Conservation (phyloP, 108 stramenopile species). For the Cyclostephanos tholiformis region DNA sequence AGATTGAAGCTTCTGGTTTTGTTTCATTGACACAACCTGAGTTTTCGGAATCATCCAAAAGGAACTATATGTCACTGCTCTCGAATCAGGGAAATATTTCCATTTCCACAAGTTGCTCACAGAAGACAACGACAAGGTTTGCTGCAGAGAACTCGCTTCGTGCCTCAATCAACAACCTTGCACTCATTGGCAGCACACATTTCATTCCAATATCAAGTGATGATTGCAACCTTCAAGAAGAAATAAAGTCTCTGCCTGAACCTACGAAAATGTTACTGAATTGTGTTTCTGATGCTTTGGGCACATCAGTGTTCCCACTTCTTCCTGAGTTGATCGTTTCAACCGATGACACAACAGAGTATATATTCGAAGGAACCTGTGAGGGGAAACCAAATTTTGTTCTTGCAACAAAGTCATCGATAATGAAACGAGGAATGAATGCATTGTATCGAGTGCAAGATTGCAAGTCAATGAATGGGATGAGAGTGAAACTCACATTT, state of each 20-base stretch:
- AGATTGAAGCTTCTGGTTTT: too few relatives aligned
- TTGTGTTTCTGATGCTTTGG: neutral
- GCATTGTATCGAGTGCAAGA: neutral
- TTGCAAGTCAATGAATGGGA: neutral
- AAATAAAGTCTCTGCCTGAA: slow-evolving; percentile 6
- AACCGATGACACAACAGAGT: slow-evolving; percentile 3
- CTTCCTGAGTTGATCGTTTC: neutral
- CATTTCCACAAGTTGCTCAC: neutral
- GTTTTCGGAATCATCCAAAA: too few relatives aligned
- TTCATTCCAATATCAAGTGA: slow-evolving; percentile 3
- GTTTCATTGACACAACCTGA: too few relatives aligned
- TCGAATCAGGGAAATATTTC: too few relatives aligned
- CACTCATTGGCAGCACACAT: neutral
- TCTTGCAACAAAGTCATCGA: neutral
- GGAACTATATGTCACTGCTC: too few relatives aligned
- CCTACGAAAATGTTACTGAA: neutral
- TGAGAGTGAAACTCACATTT: neutral
- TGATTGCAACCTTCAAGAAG: neutral
- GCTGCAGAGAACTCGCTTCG: neutral
- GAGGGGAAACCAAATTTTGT: neutral
- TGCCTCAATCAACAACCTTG: neutral
- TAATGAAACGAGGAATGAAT: neutral
- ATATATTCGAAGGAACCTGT: slow-evolving; percentile 3
- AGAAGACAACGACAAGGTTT: neutral
- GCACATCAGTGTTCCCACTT: slow-evolving; percentile 5